phyloP scores from a whole-genome alignment of 2,329 filamentous ascomycete species.

The Nemania sp. region DNA sequence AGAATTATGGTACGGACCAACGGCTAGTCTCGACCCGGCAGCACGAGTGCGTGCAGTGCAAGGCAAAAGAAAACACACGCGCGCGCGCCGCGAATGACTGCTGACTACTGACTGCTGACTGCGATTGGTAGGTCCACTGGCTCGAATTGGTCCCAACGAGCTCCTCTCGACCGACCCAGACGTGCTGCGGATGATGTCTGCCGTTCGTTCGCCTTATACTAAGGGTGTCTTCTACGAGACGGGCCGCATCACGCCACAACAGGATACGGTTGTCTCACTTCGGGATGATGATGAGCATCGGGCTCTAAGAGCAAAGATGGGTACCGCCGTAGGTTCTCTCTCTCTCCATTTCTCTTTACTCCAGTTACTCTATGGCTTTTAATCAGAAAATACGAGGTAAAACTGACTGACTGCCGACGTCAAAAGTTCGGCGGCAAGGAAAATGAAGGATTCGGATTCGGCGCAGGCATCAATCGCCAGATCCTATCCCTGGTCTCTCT shows the following conservation, averaged over 20 bases:
- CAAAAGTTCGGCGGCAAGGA: constrained; percentile 56
- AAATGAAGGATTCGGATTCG: constrained; percentile 50
- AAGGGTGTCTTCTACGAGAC: constrained; percentile 46
- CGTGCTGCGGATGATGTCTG: constrained; percentile 40
- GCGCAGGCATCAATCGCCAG: constrained; percentile 47
- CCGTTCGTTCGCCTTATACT: constrained; percentile 44
- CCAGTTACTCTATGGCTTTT: not conserved
- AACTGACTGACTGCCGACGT: constrained; percentile 3
- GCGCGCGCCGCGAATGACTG: not conserved
- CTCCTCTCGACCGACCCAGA: constrained; percentile 33
- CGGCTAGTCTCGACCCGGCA: not conserved
- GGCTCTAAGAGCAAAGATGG: constrained; percentile 50
- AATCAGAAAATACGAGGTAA: not conserved
- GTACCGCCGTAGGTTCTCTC: constrained; percentile 44
- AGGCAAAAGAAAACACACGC: not conserved
- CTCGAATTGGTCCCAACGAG: constrained; percentile 36
- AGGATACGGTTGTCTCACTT: constrained; percentile 45
- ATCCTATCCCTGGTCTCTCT: constrained; percentile 48
- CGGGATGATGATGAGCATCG: constrained; percentile 44
- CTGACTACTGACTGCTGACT: constrained; percentile 1
- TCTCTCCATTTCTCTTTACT: not conserved
- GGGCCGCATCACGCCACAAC: constrained; percentile 43
- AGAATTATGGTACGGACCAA: constrained; percentile 26
- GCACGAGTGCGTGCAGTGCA: not conserved
- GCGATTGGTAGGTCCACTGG: constrained; percentile 29